Conservation (phyloP, 1,139 yeast genomes). For the Scheffersomyces stambukii region DNA sequence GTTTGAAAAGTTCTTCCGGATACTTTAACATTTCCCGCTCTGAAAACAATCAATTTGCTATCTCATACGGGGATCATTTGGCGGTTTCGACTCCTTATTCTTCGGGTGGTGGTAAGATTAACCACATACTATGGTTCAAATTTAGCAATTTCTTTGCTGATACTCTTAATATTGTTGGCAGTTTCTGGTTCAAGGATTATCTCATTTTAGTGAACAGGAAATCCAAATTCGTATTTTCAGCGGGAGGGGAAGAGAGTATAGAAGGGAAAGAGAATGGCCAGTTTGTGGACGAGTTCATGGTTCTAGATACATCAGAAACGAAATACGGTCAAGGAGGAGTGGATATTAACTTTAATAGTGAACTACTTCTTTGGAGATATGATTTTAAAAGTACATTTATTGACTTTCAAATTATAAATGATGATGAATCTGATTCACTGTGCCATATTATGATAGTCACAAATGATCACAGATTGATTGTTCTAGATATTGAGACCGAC, state of each 20-base stretch:
- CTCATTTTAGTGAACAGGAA: slow-evolving; percentile 33
- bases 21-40: slow-evolving; percentile 22
- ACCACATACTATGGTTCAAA: slow-evolving; percentile 41
- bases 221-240: slow-evolving; percentile 15
- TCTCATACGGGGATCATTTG: slow-evolving; percentile 26
- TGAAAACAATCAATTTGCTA: slow-evolving; percentile 24
- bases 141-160: slow-evolving; percentile 33
- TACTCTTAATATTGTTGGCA: slow-evolving; percentile 30
- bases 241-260: slow-evolving; percentile 13
- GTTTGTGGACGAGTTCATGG: slow-evolving; percentile 36
- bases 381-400: slow-evolving; percentile 28
- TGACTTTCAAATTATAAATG: slow-evolving; percentile 17
- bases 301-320: slow-evolving; percentile 30
- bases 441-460: slow-evolving; percentile 28
- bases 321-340: slow-evolving; percentile 35
- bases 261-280: slow-evolving; percentile 10
- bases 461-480: slow-evolving; percentile 25
- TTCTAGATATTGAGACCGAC: slow-evolving; percentile 22
- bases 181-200: slow-evolving; percentile 34
- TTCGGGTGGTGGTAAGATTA: slow-evolving; percentile 19
- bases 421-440: slow-evolving; percentile 4
- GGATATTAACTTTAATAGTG: slow-evolving; percentile 34
- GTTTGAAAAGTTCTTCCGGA: slow-evolving; percentile 15
- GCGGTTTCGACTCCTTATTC: slow-evolving; percentile 37
- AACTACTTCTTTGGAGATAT: slow-evolving; percentile 38